These are phyloP conservation scores for Acacia pycnantha DNA, from an alignment of 331 rosid species.

Conservation along the genomic window DNA sequence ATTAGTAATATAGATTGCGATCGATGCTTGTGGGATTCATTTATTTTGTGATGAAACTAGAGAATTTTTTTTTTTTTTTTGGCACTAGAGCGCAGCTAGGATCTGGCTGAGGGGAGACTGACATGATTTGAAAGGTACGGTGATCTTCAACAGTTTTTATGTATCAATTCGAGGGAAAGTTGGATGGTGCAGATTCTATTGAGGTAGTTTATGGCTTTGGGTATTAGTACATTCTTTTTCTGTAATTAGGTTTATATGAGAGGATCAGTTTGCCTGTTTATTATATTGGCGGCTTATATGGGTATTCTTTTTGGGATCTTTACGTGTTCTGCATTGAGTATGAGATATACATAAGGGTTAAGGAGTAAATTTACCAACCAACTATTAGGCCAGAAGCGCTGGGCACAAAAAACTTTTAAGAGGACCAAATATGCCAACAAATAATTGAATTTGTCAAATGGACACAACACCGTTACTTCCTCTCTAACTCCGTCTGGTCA, in stretches of 20 bases:
- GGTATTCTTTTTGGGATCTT: constrained; percentile 19
- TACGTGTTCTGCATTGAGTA: background rate
- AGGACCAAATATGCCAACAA: too few relatives aligned
- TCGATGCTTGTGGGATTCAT: background rate
- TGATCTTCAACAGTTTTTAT: background rate
- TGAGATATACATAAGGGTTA: background rate
- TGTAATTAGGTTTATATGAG: background rate
- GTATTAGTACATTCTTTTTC: background rate
- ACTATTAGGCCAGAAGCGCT: too few relatives aligned
- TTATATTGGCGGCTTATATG: background rate
- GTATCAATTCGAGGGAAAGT: background rate
- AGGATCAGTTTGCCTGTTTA: background rate
- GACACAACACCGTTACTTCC: too few relatives aligned
- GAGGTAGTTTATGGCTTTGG: background rate
- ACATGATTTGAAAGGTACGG: background rate
- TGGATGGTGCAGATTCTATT: background rate
- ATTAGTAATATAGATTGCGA: background rate
- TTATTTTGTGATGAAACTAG: background rate
- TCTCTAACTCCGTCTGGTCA: too few relatives aligned
- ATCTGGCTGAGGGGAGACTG: background rate
- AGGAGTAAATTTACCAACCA: too few relatives aligned
- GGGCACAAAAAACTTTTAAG: too few relatives aligned
- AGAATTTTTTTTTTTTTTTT: background rate
- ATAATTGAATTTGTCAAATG: too few relatives aligned
- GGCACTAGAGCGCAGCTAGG: background rate